Evolutionary conservation across 768 basidiomycete genomes (phyloP).

Genomic region (Leucosporidium yakuticum): DNA sequence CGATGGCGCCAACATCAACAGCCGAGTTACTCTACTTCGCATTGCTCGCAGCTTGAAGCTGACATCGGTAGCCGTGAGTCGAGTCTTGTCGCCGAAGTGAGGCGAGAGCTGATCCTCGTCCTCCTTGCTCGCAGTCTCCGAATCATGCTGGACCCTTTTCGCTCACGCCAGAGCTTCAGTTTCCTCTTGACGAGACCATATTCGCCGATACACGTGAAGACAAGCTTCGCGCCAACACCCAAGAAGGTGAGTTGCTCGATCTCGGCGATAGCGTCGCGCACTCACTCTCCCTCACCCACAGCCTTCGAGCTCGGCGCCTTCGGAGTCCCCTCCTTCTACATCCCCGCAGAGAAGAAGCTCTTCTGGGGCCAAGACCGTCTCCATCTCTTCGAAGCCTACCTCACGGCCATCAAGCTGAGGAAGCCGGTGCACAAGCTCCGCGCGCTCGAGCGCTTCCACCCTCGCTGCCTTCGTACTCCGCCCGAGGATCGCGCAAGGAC

Average conservation of each 20-base stretch:
- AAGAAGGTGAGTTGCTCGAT: background rate
- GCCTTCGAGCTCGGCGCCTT: constrained; percentile 1
- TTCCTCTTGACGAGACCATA: background rate
- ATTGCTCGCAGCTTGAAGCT: background rate
- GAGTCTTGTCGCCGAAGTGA: no score
- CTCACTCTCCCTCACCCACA: no score
- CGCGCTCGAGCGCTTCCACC: background rate
- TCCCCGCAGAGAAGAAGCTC: background rate
- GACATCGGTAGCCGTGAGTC: background rate
- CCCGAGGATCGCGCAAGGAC: background rate
- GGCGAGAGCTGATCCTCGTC: no score
- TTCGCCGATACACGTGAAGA: background rate
- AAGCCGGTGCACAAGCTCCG: background rate
- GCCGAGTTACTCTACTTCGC: background rate
- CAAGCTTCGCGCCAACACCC: background rate
- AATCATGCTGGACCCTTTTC: background rate
- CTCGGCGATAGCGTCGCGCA: no score
- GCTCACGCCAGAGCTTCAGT: background rate
- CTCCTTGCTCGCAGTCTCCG: background rate
- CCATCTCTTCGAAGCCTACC: constrained; percentile 3
- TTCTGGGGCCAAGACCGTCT: constrained; percentile 6
- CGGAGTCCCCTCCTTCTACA: constrained; percentile 4
- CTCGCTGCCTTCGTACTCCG: background rate
- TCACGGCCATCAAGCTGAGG: background rate
- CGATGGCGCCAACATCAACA: constrained; percentile 2